Evolutionary conservation across 768 basidiomycete species (phyloP).

Genomic region (Suillus americanus): DNA sequence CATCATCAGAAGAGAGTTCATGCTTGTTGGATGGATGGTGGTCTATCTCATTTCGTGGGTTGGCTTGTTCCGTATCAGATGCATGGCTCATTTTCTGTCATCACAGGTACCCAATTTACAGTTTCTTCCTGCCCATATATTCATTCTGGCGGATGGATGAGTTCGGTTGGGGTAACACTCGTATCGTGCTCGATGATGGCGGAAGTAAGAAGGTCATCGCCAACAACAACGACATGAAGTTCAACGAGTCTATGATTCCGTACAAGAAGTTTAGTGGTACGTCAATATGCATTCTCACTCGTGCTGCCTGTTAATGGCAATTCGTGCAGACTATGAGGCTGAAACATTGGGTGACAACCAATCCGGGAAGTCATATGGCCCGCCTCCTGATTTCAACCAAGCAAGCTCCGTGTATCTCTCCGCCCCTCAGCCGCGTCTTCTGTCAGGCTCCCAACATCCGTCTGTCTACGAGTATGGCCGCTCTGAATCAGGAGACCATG

Average conservation of each 20-base stretch:
- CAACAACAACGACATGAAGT: constrained; percentile 62
- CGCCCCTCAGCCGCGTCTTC: constrained; percentile 37
- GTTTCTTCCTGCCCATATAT: constrained; percentile 66
- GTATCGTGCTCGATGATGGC: constrained; percentile 67
- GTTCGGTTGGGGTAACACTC: constrained; percentile 67
- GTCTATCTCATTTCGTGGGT: constrained; percentile 67
- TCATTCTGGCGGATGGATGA: constrained; percentile 80
- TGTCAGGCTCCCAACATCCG: constrained; percentile 38
- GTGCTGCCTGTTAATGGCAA: constrained; percentile 13
- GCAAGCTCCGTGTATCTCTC: constrained; percentile 23
- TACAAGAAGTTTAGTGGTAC: constrained; percentile 70
- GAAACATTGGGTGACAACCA: constrained; percentile 53
- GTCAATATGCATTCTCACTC: constrained; percentile 20
- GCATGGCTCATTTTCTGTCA: constrained; percentile 4
- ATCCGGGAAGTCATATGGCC: constrained; percentile 48
- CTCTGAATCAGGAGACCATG: constrained; percentile 46
- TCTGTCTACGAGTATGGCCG: constrained; percentile 39
- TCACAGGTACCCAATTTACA: constrained; percentile 62
- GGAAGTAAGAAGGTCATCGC: constrained; percentile 59
- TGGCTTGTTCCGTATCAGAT: neutral
- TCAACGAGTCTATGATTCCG: constrained; percentile 76
- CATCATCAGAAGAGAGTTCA: constrained; percentile 72
- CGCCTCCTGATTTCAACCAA: constrained; percentile 33
- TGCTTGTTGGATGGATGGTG: constrained; percentile 73
- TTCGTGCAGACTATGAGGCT: constrained; percentile 57